Evolutionary conservation across 176 grass and related monocot species (phyloP), one percentile per base, ranked within the genome.

Genomic region (Metroxylon sagu): DNA sequence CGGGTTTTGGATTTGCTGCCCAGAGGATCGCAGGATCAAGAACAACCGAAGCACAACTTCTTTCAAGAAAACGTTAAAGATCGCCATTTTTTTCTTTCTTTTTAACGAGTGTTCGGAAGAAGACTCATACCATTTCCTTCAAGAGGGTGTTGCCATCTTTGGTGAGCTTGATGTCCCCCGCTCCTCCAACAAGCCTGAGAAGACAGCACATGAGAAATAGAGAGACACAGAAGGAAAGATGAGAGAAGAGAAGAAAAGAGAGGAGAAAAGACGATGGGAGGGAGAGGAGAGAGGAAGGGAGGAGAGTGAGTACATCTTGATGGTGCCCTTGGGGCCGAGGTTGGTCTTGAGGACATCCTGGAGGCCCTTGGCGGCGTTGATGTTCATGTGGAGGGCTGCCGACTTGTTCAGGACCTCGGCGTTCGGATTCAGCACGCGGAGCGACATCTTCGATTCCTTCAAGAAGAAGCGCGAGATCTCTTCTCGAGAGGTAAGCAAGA

Each of bases 351-450:
- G 84, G 63, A 97, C 93, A 15, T 97, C 87, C 71, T 88, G 81
- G 50, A 97, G 87, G 19, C 93, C 93, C 79, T 85, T 97, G 65
- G 78, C 93, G 70, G 93, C 87, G 81, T 83, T 91, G 70, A 97
- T 91, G 74, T 81, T 97, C 93, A 97, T 97, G 72, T 88, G 78
- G 49, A 97, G 87, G 55, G 93, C 93, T 59, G 87, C 93, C 60
- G 93, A 88, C 60, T 97, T 97, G 84, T 88, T 97, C 52, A 97
- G 87, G 79, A 97, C 87, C 84, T 97, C 84, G 52, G 93, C 93
- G 19, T 97, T 85, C 15, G 84, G 87, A 73, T 97, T 97, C 72
- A 97, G 67, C 80, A 91, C 54, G 25, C 87, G 83, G 74, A 97
- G 49, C 60, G 93, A 88, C 93, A 97, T 97, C 27, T 64, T 70